phyloP scores from a whole-genome alignment of 306 rosid genomes.

The Prunus armeniaca region DNA sequence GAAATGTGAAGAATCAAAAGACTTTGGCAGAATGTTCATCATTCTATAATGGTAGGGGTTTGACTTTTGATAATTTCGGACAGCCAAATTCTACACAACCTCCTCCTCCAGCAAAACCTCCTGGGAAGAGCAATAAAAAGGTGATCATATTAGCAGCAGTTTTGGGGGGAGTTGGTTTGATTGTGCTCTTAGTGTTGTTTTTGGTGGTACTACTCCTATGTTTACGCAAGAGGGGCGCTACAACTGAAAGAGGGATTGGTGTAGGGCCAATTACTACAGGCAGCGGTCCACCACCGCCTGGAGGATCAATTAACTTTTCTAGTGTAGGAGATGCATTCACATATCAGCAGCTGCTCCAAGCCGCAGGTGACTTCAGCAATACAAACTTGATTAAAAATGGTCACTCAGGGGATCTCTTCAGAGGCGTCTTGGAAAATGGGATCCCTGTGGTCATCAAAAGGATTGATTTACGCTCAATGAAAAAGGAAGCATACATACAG shows the following conservation, averaged over 20 bases:
- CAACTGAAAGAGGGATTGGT: conserved; percentile 48
- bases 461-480: conserved; percentile 47
- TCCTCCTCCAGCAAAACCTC: conserved; percentile 28
- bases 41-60: conserved; percentile 65
- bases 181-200: conserved; percentile 41
- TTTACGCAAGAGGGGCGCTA: conserved; percentile 36
- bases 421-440: conserved; percentile 76
- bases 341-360: conserved; percentile 74
- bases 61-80: conserved; percentile 64
- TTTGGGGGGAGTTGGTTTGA: conserved; percentile 65
- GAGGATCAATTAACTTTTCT: conserved; percentile 45
- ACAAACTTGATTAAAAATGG: conserved; percentile 71
- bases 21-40: conserved; percentile 47
- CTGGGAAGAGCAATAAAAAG: conserved; percentile 46
- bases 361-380: conserved; percentile 62
- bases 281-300: conserved; percentile 46
- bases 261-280: conserved; percentile 56
- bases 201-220: conserved; percentile 36
- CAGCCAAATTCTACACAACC: conserved; percentile 40
- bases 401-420: conserved; percentile 78
- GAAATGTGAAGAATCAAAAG: conserved; percentile 54
- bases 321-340: conserved; percentile 69
- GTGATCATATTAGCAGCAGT: conserved; percentile 65
- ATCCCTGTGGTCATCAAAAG: conserved; percentile 62
- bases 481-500: conserved; percentile 52